Evolutionary conservation across 1,284 basidiomycete genomes (phyloP), one percentile per base, ranked within the genome.

Genomic region (Tilletia horrida): DNA sequence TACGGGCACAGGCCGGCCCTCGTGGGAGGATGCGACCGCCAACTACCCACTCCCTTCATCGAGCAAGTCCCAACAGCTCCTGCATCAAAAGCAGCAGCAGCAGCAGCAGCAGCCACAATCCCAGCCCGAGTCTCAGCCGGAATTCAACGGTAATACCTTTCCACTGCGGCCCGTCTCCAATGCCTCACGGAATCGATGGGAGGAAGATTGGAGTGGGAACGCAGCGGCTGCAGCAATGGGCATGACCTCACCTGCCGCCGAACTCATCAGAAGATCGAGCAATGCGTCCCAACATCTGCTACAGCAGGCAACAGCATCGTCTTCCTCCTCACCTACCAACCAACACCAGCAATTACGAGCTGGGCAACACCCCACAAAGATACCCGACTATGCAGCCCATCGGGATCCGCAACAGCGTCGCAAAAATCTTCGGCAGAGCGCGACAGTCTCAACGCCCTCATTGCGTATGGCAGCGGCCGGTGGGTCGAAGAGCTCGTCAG

Each of bases 171-270:
- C 18, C 21, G 6, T 18, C 6, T 48, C 45, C 6, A 48, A 48
- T 16, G 16, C 45, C 18, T 18, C 45, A 3, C 6, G 45, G 18
- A 23, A 48, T 18, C 45, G 45, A 23, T 48, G 45, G 45, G 45
- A 48, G 16, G 45, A 48, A 23, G 45, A 48, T 18, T 48, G 45
- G 45, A 48, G 45, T 18, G 45, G 45, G 7, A 48, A 23, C 45
- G 45, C 45, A 16, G 45, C 45, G 7, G 45, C 45, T 23, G 45
- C 45, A 25, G 52, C 52, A 8, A 57, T 23, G 52, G 52, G 52
- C 52, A 57, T 57, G 45, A 48, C 21, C 16, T 23, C 45, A 4
- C 45, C 45, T 16, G 21, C 18, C 6, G 16, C 7, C 16, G 45
- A 48, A 18, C 45, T 48, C 6, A 18, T 48, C 18, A 18, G 45